phyloP scores from a whole-genome alignment of 2,329 filamentous ascomycete species.

The Botryotinia narcissicola region DNA sequence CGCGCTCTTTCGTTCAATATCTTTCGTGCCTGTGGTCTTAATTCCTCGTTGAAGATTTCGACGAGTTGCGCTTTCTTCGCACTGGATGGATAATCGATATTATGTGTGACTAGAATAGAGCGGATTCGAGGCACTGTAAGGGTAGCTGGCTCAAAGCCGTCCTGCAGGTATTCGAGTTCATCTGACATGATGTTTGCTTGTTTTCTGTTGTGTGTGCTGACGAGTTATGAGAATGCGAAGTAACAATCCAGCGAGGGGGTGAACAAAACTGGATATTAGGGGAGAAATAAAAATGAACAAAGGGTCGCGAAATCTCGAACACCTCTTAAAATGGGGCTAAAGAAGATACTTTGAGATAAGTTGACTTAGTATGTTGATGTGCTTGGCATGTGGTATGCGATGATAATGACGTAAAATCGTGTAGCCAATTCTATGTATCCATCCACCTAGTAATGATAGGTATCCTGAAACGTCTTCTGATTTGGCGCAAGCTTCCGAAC shows the following conservation, averaged over 20 bases:
- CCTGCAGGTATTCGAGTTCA: conserved; percentile 71
- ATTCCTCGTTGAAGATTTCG: conserved; percentile 74
- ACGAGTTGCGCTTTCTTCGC: conserved; percentile 91
- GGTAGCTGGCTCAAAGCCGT: conserved; percentile 78
- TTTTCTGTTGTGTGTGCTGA: not conserved
- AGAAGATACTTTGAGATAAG: not conserved
- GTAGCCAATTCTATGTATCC: not conserved
- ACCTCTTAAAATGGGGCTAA: not conserved
- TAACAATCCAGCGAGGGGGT: not conserved
- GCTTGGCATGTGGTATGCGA: not conserved
- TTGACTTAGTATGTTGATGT: not conserved
- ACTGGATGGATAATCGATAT: conserved; percentile 78
- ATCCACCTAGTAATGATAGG: not conserved
- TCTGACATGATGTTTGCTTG: conserved; percentile 21
- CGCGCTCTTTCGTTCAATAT: conserved; percentile 72
- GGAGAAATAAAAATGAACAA: not conserved
- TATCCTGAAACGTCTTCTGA: not conserved
- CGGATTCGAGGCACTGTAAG: conserved; percentile 87
- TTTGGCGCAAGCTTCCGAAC: not conserved
- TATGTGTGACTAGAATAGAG: conserved; percentile 86
- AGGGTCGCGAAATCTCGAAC: not conserved
- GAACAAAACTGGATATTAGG: not conserved
- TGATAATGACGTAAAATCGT: conserved; percentile 13
- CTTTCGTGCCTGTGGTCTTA: conserved; percentile 75
- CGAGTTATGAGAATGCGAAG: not conserved